Evolutionary conservation across 148 eudicot species (phyloP), one percentile per base, ranked within the genome.

Genomic region (Fallopia convolvulus): DNA sequence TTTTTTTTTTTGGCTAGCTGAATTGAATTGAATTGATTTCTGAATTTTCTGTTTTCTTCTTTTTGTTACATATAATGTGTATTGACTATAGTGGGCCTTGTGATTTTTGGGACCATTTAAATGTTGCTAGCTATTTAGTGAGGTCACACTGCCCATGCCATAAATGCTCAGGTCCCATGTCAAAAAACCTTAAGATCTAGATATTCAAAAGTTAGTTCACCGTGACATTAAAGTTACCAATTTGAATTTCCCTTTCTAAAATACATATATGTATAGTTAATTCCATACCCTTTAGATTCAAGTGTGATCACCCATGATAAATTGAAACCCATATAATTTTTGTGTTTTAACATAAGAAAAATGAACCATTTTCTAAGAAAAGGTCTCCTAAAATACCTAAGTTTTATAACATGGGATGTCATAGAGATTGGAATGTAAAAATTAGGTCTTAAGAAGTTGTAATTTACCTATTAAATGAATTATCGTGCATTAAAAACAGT

Each of bases 101-200:
- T 14, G 44, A 8, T 39, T 68, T 68, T 68, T 26, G 70, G 72
- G 72, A 68, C 72, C 72, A 68, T 68, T 5, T 68, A 68, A 68
- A 68, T 68, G 72, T 68, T 68, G 65, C 65, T 58, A 58, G 30
- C 30, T 58, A 58, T 20, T 68, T 21, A 36, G 20, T 36, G 17
- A 33, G 46, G 46, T 68, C 41, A 73, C 40, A 15, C 72, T 76
- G 75, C 11, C 85, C 88, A 88, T 89, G 74, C 88, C 89, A 77
- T 87, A 84, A 68, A 68, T 68, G 72, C 72, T 11, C 46, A 68
- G 72, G 72, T 68, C 72, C 71, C 72, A 68, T 68, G 46, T 68
- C 72, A 68, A 68, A 44, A 44, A 6, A 68, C 44, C 72, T 68
- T 68, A 68, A 68, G 72, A n/a, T 39, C 46, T 46, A 68, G 15